Evolutionary conservation across 495 filamentous ascomycete species (phyloP), one percentile per base, ranked within the genome.

Genomic region (Penicillium bialowiezense): DNA sequence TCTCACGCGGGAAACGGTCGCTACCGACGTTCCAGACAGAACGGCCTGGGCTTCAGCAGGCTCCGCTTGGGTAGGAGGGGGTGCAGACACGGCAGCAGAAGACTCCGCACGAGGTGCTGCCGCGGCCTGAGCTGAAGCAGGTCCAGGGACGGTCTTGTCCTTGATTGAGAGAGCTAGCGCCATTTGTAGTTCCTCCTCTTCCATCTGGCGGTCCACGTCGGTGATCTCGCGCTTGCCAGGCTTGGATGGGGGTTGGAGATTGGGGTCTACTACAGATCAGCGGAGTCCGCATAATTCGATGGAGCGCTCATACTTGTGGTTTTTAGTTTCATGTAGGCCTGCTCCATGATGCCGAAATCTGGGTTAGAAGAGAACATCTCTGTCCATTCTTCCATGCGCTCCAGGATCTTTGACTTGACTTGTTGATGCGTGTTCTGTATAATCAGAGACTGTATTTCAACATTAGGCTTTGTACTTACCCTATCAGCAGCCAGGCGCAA

Each of bases 181-280:
- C 87, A 96, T 96, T 65, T 97, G 95, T 15, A 98, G 71, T 68
- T 98, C 93, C 41, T 97, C 95, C 52, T 98, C 93, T 60, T 98
- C 93, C 67, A 95, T 97, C 69, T 90, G 87, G 41, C 95, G 82
- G 70, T 98, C 93, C 34, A 86, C 38, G 23, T 92, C 87, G 32
- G 92, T 96, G 43, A 98, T 92, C 59, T 89, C 82, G 34, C 83
- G 84, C 74, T 98, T 98, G 46, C 83, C 85, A 3, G 93, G 93
- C 56, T 93, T 93, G 31, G 90, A 93, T 0, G 93, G 93, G 10
- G 95, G 87, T 44, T 95, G 89, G 17, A 98, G 69, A 44, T 89
- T 95, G 10, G 93, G 93, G 70, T 97, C 93, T 85, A 72, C 60
- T 38, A 41, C 12, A 12, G 12, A 42, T 46, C 37, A 51, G 32